Evolutionary conservation across 805 yeast species (phyloP), one percentile per base, ranked within the genome.

Genomic region (Yarrowia sp.): DNA sequence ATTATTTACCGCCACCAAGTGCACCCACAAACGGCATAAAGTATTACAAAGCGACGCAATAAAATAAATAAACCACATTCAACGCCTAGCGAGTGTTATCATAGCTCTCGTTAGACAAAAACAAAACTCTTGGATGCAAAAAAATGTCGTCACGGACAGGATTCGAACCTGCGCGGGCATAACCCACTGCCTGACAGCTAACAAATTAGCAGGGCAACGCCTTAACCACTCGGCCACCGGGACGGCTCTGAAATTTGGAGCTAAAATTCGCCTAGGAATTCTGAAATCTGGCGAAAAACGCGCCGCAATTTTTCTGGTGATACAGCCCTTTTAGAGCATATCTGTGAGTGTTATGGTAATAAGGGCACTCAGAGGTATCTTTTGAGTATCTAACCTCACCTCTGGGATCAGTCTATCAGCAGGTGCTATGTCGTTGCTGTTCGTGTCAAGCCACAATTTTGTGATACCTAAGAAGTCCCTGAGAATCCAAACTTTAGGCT

Each of bases 91-190:
- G 28, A 3, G 8, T 35, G 3, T 11, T 3, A 35, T 35, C 8
- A 15, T 4, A 17, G 17, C 6, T 17, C 9, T 17, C 5, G 31
- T 10, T n/a, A 15, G 13, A 18, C 13, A 43, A 7, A 22, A 43
- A 43, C 5, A 10, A 43, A 22, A 2, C 38, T 35, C 3, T 8
- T 3, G 10, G 38, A 7, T 35, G 13, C 15, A 50, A 83, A 84
- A 80, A 83, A 79, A 79, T 77, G 74, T 71, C 96, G 97, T 89
- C 89, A 90, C 96, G 88, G 96, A 90, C 96, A 90, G 96, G 97
- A 90, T 90, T 90, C 97, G 97, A 90, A 90, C 97, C 96, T 90
- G 96, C 96, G 97, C 86, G 84, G 88, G 90, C 86, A 87, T 81
- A 87, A 84, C 90, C 88, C 90, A 87, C 86, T 85, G 89, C 90